These are phyloP conservation scores for Tripterygium wilfordii DNA, from an alignment of 177 flowering plant species.

Conservation along the genomic window DNA sequence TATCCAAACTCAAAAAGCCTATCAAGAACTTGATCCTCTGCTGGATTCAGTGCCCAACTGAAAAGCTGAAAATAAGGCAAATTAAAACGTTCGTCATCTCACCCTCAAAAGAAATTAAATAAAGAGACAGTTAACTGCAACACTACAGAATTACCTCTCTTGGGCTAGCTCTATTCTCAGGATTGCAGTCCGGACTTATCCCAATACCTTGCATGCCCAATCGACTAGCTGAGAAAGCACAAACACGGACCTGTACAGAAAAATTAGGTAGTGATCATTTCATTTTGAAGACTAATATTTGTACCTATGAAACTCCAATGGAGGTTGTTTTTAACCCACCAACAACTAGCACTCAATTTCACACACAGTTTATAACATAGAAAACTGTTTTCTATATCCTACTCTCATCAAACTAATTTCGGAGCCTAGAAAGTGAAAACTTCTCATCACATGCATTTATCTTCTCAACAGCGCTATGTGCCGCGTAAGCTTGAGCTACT, in stretches of 20 bases:
- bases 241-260: constrained; percentile 73
- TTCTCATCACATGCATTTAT: too few relatives aligned
- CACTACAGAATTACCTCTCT: constrained; percentile 51
- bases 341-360: too few relatives aligned
- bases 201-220: constrained; percentile 76
- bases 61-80: constrained; percentile 54
- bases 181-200: constrained; percentile 95
- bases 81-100: constrained; percentile 2
- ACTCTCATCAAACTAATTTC: too few relatives aligned
- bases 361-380: too few relatives aligned
- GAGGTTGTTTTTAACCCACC: too few relatives aligned
- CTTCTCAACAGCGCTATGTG: too few relatives aligned
- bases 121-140: background rate
- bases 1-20: constrained; percentile 84
- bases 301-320: too few relatives aligned
- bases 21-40: constrained; percentile 75
- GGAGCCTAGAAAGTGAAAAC: too few relatives aligned
- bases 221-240: constrained; percentile 84
- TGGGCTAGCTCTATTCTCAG: constrained; percentile 63
- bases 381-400: too few relatives aligned
- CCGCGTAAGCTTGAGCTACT: too few relatives aligned
- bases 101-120: background rate
- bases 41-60: constrained; percentile 95
- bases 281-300: too few relatives aligned
- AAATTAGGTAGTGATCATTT: too few relatives aligned